These are phyloP conservation scores for Calonectria hawksworthii DNA, from an alignment of 2,329 filamentous ascomycete genomes.

Conservation along the genomic window DNA sequence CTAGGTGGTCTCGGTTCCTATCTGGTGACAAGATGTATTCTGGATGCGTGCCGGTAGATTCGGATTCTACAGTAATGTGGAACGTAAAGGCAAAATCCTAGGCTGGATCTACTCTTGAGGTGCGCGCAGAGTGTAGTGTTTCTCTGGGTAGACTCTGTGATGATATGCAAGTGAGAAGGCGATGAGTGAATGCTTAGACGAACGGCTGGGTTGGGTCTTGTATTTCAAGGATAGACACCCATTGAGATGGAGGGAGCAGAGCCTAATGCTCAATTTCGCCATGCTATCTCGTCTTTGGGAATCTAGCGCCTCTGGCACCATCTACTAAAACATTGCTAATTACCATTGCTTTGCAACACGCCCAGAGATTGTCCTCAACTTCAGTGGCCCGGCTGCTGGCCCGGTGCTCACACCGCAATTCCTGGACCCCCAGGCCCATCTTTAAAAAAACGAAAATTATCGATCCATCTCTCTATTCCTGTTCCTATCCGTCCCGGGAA, in stretches of 20 bases:
- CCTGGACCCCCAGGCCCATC: neutral
- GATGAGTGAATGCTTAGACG: too few species aligned
- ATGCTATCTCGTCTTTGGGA: neutral
- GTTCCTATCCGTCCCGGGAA: constrained; percentile 19
- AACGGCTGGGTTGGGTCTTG: neutral
- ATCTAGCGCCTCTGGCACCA: neutral
- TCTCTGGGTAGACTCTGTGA: neutral
- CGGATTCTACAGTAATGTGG: neutral
- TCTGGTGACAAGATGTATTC: neutral
- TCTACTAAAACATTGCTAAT: neutral
- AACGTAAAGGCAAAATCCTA: neutral
- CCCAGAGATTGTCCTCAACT: neutral
- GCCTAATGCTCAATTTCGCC: neutral
- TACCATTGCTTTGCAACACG: neutral
- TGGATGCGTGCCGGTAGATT: neutral
- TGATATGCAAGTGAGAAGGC: neutral
- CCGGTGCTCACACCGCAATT: neutral
- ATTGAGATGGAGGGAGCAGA: neutral
- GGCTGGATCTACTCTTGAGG: neutral
- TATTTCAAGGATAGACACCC: neutral
- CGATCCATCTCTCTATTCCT: neutral
- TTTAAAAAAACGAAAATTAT: neutral
- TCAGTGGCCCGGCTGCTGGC: neutral
- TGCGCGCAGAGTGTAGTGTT: neutral
- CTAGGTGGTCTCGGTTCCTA: neutral